phyloP scores from a whole-genome alignment of 2,329 filamentous ascomycete species.

The Pseudogymnoascus sp. region DNA sequence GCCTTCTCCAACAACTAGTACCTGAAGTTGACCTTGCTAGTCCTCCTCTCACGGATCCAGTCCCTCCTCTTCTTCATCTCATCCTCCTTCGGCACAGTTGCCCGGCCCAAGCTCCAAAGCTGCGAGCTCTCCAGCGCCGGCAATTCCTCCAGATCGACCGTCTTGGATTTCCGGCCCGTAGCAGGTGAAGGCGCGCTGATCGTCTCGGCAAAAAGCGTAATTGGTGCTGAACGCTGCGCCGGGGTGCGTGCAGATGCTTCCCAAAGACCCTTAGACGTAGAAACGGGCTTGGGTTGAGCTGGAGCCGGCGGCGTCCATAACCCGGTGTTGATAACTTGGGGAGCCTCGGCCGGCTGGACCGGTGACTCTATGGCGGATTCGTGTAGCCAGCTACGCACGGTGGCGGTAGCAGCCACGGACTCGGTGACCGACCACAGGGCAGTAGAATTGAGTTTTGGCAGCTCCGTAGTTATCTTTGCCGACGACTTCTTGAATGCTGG shows the following conservation, averaged over 20 bases:
- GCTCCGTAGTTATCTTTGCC: neutral
- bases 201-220: neutral
- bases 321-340: neutral
- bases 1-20: neutral
- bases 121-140: neutral
- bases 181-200: neutral
- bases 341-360: neutral
- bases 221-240: neutral
- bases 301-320: slow-evolving; percentile 2
- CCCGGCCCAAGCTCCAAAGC: neutral
- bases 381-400: neutral
- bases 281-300: neutral
- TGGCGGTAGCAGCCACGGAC: neutral
- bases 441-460: slow-evolving; percentile 1
- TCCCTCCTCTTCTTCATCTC: neutral
- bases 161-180: neutral
- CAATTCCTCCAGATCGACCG: neutral
- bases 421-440: neutral
- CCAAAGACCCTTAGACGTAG: neutral
- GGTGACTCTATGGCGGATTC: neutral
- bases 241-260: neutral
- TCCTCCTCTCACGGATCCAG: neutral
- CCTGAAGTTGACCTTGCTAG: neutral
- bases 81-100: neutral
- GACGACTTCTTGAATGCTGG: neutral